Evolutionary conservation across 306 rosid genomes (phyloP), one percentile per base, ranked within the genome.

Genomic region (Glycine latifolia): DNA sequence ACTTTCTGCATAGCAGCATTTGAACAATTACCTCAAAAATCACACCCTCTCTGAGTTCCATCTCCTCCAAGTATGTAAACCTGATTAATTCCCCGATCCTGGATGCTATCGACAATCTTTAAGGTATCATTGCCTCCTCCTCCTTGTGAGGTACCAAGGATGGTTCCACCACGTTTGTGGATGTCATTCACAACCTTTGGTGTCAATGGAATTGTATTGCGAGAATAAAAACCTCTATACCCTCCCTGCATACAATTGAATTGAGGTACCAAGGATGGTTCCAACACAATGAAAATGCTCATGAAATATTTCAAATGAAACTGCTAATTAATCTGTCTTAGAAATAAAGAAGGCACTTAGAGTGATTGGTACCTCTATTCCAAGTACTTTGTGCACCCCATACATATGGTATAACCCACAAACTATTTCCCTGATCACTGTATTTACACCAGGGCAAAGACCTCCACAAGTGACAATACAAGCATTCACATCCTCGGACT

Each of bases 381-480:
- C 99, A 4, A 86, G 62, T 76, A 95, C 90, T 82, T 50, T 88
- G 85, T 86, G 87, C 39, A 95, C 99, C 6, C 94, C 97, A 67
- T 93, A 93, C 97, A 95, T 95, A 75, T 95, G 75, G 84, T 89
- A 70, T 81, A 95, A 80, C 35, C 97, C 96, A 37, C 97, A 95
- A 8, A 93, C 97, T 17, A 95, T 81, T 84, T 95, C 99, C 83
- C 99, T 91, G 13, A 91, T 95, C 78, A 93, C 94, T 0, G 97
- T 95, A 87, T 95, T 95, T 86, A 95, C 94, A 5, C 97, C 99
- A 47, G 99, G 97, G 81, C 99, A 95, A 11, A 95, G 95, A 81
- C 97, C 99, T 26, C 99, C 99, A 68, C 97, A 95, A 16, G 97
- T 93, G 75, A 95, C 99, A 58, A 93, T 91, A 81, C 94, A 93